These are phyloP conservation scores for Aureobasidium sp. DNA, from an alignment of 2,329 filamentous ascomycete genomes.

Conservation along the genomic window DNA sequence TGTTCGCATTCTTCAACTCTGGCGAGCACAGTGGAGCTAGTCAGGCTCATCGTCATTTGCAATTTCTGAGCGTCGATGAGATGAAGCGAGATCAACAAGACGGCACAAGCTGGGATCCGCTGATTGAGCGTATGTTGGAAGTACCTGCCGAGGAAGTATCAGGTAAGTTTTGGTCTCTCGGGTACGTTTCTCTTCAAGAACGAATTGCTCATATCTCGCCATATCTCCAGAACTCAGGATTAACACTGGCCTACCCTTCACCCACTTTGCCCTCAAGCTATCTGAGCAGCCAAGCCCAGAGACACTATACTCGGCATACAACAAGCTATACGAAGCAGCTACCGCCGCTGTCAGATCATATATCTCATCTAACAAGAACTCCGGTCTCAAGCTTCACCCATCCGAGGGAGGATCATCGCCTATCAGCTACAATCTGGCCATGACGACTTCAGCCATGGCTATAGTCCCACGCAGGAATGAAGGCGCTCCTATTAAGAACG, in stretches of 20 bases:
- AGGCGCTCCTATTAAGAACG: slow-evolving; percentile 44
- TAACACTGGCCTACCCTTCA: slow-evolving; percentile 48
- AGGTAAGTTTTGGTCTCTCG: neutral
- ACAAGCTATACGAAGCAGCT: slow-evolving; percentile 37
- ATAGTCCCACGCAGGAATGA: slow-evolving; percentile 58
- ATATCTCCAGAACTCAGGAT: neutral
- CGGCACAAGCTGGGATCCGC: slow-evolving; percentile 45
- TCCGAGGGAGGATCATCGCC: slow-evolving; percentile 42
- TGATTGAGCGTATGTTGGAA: slow-evolving; percentile 50
- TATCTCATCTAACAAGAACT: slow-evolving; percentile 38
- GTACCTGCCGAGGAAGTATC: neutral
- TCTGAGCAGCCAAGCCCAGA: slow-evolving; percentile 45
- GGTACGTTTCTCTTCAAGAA: neutral
- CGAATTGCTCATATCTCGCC: neutral
- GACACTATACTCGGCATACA: slow-evolving; percentile 37
- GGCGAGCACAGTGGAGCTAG: slow-evolving; percentile 74
- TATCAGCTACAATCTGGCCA: slow-evolving; percentile 66
- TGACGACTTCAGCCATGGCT: slow-evolving; percentile 60
- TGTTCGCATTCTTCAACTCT: slow-evolving; percentile 77
- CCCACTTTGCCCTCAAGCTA: slow-evolving; percentile 52
- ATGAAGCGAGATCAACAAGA: slow-evolving; percentile 56
- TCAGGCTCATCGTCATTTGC: slow-evolving; percentile 76
- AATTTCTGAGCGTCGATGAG: slow-evolving; percentile 70
- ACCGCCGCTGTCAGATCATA: slow-evolving; percentile 43
- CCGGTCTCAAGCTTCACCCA: slow-evolving; percentile 31